Evolutionary conservation across 2,329 filamentous ascomycete genomes (phyloP), one percentile per base, ranked within the genome.

Genomic region (Knufia petricola): DNA sequence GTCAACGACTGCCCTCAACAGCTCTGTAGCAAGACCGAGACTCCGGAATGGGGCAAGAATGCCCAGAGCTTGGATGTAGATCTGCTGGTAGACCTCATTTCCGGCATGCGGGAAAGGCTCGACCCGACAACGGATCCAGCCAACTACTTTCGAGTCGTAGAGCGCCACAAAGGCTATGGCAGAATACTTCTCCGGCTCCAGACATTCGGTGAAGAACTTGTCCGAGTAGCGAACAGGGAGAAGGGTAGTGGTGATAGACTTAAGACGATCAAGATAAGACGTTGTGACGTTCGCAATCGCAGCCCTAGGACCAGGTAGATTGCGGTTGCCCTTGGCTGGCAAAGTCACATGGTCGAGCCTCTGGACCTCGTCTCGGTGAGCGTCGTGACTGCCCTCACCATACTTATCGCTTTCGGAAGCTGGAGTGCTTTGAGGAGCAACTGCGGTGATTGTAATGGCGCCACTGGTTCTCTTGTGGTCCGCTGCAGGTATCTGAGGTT

Each of bases 21-120:
- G 64, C 15, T 73, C 69, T 9, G 74, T 69, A 2, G 79, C 79
- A 20, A 82, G 69, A 0, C 78, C 78, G 50, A 73, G 68, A 1
- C 67, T 64, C 21, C 79, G 73, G 60, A 79, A 81, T 0, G 79
- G 77, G 0, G 78, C 75, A 2, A 81, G 69, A 1, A 81, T 64
- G 31, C 73, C 72, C 4, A 83, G 65, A 0, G 78, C 81, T 50
- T 78, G 76, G 46, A 83, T 77, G 62, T 83, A 83, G 24, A 82
- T 67, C 51, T 70, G 71, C 6, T 63, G 66, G 21, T 47, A 39
- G 8, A 21, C 23, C 10, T 15, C n/a, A 13, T 38, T 47, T 41
- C 6, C 44, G 46, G 40, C 23, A 55, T 49, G n/a, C 50, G 50
- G 17, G 55, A 55, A 2, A 17, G 61, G 61, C 57, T 73, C 71